phyloP scores from a whole-genome alignment of 768 basidiomycete species.

The Solioccasus polychromus region DNA sequence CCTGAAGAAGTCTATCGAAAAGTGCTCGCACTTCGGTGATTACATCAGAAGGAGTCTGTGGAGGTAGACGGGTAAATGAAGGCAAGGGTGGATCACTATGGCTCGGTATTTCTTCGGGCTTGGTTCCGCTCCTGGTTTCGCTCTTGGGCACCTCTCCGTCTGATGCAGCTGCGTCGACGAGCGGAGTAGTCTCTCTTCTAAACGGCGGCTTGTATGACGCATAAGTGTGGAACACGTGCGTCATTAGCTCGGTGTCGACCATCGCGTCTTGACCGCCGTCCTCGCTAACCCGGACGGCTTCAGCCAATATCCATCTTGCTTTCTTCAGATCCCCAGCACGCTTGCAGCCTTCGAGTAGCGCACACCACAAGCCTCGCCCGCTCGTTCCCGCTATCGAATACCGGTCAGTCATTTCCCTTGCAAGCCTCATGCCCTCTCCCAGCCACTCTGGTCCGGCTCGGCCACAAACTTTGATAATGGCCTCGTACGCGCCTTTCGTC shows the following conservation, averaged over 20 bases:
- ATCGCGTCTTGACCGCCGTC: constrained; percentile 28
- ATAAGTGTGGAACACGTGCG: constrained; percentile 85
- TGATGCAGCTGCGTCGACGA: constrained; percentile 30
- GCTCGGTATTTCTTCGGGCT: not conserved
- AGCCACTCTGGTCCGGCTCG: constrained; percentile 65
- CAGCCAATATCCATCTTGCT: constrained; percentile 87
- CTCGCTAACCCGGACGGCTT: constrained; percentile 45
- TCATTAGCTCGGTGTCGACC: constrained; percentile 69
- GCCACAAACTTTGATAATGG: constrained; percentile 79
- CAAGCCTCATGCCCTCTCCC: constrained; percentile 78
- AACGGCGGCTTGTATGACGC: constrained; percentile 76
- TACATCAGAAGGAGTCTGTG: constrained; percentile 71
- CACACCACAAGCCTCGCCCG: constrained; percentile 69
- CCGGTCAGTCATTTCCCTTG: constrained; percentile 82
- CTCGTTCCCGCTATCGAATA: constrained; percentile 35
- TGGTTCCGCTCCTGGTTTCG: constrained; percentile 4
- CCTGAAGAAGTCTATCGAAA: constrained; percentile 57
- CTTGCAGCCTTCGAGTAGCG: constrained; percentile 88
- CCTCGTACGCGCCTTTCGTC: constrained; percentile 69
- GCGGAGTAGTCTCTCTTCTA: constrained; percentile 45
- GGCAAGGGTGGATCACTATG: constrained; percentile 5
- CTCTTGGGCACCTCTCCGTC: constrained; percentile 1
- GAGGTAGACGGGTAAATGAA: constrained; percentile 53
- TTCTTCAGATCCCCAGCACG: constrained; percentile 78
- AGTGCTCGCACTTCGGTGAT: constrained; percentile 65